Evolutionary conservation across 2,329 filamentous ascomycete genomes (phyloP), one percentile per base, ranked within the genome.

Genomic region (Colletotrichum kahawae): DNA sequence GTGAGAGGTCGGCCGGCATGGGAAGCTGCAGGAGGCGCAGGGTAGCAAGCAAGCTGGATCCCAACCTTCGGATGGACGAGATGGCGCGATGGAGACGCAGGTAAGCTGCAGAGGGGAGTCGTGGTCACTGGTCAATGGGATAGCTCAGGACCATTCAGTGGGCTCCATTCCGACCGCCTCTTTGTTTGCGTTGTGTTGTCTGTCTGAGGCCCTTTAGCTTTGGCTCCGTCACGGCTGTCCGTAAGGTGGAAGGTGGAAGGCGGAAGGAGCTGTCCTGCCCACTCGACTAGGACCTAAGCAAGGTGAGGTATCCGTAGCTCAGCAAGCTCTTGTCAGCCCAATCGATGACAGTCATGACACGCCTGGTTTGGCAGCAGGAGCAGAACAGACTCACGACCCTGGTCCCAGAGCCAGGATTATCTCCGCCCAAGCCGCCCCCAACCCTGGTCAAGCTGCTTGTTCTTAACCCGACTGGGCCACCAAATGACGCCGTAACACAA

Each of bases 131-230:
- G 68, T 75, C 72, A 71, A 75, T 75, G 68, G 62, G 60, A 59
- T 31, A 66, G 66, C 59, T 36, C 7, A 7, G 24, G 51, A 7
- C 54, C 9, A 34, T 60, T 21, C 59, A 63, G 68, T 71, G 60
- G 43, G 68, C 56, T 75, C 56, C 54, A 75, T 67, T 77, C 78
- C 76, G 31, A 79, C 67, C 62, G 78, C 77, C 31, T 67, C 65
- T 21, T 77, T 78, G 66, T 43, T 60, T 33, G 51, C 6, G 10
- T 51, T 51, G 74, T 72, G 67, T 31, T 48, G 27, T 51, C 74
- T 62, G 68, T 57, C 38, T 21, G 31, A 21, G 29, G n/a, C 9
- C 51, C 18, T 31, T 66, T 21, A 59, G 63, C 65, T 33, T 70
- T 74, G 65, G 60, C 67, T 56, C 67, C 67, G 51, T 71, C 67